phyloP scores from a whole-genome alignment of 495 filamentous ascomycete species.

The Penicillium robsamsonii region DNA sequence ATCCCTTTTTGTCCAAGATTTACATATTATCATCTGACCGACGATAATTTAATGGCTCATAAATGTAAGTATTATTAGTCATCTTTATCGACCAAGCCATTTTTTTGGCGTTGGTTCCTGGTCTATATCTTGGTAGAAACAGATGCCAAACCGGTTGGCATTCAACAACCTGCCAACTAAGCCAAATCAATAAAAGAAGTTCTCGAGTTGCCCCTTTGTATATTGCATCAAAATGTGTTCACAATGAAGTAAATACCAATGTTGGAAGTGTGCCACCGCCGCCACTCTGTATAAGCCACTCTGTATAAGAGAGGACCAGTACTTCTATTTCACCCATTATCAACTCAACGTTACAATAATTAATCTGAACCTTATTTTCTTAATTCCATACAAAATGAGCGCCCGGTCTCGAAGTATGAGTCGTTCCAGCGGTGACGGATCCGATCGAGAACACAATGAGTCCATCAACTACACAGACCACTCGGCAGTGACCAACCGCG shows the following conservation, averaged over 20 bases:
- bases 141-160: too few relatives aligned
- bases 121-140: too few relatives aligned
- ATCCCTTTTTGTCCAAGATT: too few relatives aligned
- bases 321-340: not conserved
- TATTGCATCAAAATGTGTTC: slow-evolving; percentile 18
- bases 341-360: not conserved
- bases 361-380: not conserved
- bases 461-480: slow-evolving; percentile 12
- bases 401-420: slow-evolving; percentile 17
- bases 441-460: slow-evolving; percentile 10
- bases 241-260: slow-evolving; percentile 14
- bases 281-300: slow-evolving; percentile 8
- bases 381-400: slow-evolving; percentile 9
- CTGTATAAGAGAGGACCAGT: not conserved
- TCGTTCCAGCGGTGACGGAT: slow-evolving; percentile 6
- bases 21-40: too few relatives aligned
- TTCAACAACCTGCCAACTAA: not conserved
- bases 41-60: too few relatives aligned
- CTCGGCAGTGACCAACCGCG: slow-evolving; percentile 19
- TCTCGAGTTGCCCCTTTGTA: not conserved
- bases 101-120: too few relatives aligned
- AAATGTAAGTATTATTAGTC: too few relatives aligned
- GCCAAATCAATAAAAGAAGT: too few relatives aligned
- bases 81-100: too few relatives aligned
- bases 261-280: slow-evolving; percentile 6